Conservation (phyloP, 768 basidiomycete species). For the Leccinum olivaceopallidum region DNA sequence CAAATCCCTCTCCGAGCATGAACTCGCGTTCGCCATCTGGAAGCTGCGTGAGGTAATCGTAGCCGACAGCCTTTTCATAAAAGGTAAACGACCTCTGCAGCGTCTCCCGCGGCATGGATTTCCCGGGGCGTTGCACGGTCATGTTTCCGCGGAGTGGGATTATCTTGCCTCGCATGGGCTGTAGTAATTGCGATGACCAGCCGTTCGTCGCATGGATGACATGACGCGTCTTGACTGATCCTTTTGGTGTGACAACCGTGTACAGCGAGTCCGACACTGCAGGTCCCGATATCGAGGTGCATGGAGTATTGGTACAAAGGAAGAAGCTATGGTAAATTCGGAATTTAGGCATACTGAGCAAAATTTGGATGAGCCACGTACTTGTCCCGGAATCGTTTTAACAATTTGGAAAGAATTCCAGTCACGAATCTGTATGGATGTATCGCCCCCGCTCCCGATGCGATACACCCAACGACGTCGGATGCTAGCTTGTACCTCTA, state of each 20-base stretch:
- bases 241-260: slow-evolving; percentile 60
- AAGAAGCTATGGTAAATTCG: slow-evolving; percentile 44
- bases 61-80: slow-evolving; percentile 44
- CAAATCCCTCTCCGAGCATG: slow-evolving; percentile 64
- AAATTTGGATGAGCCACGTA: slow-evolving; percentile 28
- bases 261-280: slow-evolving; percentile 38
- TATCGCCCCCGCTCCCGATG: slow-evolving; percentile 56
- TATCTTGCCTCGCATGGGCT: slow-evolving; percentile 60
- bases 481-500: slow-evolving; percentile 52
- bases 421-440: slow-evolving; percentile 75
- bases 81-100: slow-evolving; percentile 57
- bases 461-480: slow-evolving; percentile 49
- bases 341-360: background rate
- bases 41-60: slow-evolving; percentile 72
- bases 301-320: slow-evolving; percentile 62
- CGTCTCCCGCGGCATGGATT: slow-evolving; percentile 34
- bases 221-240: slow-evolving; percentile 55
- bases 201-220: slow-evolving; percentile 87
- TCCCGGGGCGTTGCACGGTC: slow-evolving; percentile 63
- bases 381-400: slow-evolving; percentile 47
- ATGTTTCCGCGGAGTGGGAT: slow-evolving; percentile 60
- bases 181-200: slow-evolving; percentile 73
- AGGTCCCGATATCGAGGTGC: slow-evolving; percentile 47
- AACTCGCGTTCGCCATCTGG: slow-evolving; percentile 47
- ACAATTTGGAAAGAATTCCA: slow-evolving; percentile 53